Base-by-base conservation (phyloP, 345 rosid species). In the Boechera retrofracta region DNA sequence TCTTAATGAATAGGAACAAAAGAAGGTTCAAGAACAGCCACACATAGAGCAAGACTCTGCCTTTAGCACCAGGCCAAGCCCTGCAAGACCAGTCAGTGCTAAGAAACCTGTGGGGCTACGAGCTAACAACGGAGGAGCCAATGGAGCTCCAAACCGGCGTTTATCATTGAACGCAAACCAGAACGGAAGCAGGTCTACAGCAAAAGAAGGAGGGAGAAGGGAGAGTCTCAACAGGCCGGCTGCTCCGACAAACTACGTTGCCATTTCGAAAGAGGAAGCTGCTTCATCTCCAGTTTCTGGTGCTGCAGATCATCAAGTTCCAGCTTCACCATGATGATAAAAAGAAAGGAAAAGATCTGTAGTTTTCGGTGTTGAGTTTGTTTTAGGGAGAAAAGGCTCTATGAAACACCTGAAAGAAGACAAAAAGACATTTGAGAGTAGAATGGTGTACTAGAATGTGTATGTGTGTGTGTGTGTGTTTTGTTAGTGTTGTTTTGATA, bases 1-100 rank as follows among this genome's bases (percentile, higher is more conserved):
- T 24, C 31, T 69, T 12, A 7, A 76, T 61, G 64, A 51, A 29
- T 53, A 87, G 98, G 95, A 88, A 80, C 96, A 86, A 71, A 93
- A 95, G 88, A 95, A 95, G 88, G 86, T 71, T 79, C 86, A 86
- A 36, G 98, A 95, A 76, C 96, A 82, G 83, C 96, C 88, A 74
- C 87, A 64, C 87, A 55, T 89, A 28, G 97, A 95, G 66, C 97
- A 89, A 81, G 99, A 95, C 73, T 26, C 88, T 33, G 81, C 81
- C 7, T 89, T 86, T 18, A 86, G 93, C 67, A 77, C 96, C 12
- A 91, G 83, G 72, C 91, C 98, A 7, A 95, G 98, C 82, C 98
- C 99, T 65, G 99, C 97, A 10, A 86, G 98, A 73, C 87, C 93
- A 2, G 86, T 69, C 0, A 77, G 89, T 62, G 59, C 91, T 0